Percentiles rank a stretch among this genome's conserved stretches.
Evolutionary conservation across 495 filamentous ascomycete species (phyloP).

Genomic region (Annulohypoxylon moriforme): DNA sequence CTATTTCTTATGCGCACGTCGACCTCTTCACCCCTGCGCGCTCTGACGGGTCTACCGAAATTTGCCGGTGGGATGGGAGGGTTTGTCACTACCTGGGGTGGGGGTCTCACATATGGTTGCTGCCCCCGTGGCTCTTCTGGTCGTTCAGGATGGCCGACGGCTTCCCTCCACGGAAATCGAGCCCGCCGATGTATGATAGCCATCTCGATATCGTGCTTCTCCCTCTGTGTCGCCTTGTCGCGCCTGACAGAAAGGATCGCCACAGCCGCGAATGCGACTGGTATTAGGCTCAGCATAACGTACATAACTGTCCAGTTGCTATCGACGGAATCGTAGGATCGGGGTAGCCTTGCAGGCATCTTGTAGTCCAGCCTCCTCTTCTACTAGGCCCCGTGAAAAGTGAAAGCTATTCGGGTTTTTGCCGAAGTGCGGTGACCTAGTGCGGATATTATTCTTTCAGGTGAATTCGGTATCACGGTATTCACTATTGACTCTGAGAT

Average conservation of each 20-base stretch:
- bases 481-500: neutral
- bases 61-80: neutral
- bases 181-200: neutral
- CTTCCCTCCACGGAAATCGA: slow-evolving; percentile 16
- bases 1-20: neutral
- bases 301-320: slow-evolving; percentile 46
- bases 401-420: too few relatives aligned
- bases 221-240: slow-evolving; percentile 43
- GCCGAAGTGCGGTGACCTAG: too few relatives aligned
- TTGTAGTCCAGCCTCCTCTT: neutral
- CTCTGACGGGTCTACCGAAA: neutral
- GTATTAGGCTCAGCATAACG: slow-evolving; percentile 29
- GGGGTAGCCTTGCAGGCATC: neutral
- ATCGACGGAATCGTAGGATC: slow-evolving; percentile 8
- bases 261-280: slow-evolving; percentile 16
- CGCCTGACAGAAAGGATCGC: slow-evolving; percentile 45
- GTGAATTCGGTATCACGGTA: neutral
- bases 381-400: neutral
- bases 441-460: neutral
- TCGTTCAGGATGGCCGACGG: neutral
- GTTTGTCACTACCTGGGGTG: neutral
- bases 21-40: neutral
- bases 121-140: neutral
- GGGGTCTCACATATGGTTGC: neutral
- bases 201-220: slow-evolving; percentile 25